Base-by-base conservation (phyloP, 106 monocot species). In the Xerophyta viscosa region DNA sequence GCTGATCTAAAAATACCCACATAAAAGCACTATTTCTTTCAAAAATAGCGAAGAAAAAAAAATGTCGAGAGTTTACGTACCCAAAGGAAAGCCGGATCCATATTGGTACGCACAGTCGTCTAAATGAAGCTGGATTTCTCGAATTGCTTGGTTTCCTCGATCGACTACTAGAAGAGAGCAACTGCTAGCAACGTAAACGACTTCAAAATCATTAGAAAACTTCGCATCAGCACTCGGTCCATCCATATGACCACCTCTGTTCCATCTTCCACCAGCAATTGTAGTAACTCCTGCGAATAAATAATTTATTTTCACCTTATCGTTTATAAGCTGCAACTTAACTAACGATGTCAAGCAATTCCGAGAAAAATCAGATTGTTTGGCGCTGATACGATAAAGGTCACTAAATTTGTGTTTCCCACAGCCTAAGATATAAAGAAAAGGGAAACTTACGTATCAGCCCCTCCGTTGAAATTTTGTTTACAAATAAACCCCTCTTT, bases 81-180 rank as follows among this genome's bases (percentile, higher is more conserved):
- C 96, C 53, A 90, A 66, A 24, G 96, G 82, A 64, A 98, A 98
- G 22, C 68, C 74, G 33, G 68, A 73, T 41, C 68, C 96, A 63
- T 82, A 82, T 41, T 90, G 89, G 46, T 99, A 90, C 9, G 82
- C 90, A 61, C 98, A 99, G 31, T 99, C 90, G 33, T 90, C 98
- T 60, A 90, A 80, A 60, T 99, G 29, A 25, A 99, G 90, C 56
- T 82, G 90, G 41, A 99, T 99, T 60, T 99, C 98, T 6, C 98
- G 76, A 46, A 99, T 90, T 27, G 98, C 98, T 49, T 90, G 82
- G 60, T 90, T 86, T 24, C 98, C 98, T 37, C 90, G 69, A 25
- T 99, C 98, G 20, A 99, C 69, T 26, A 99, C 86, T 20, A 99
- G 71, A 64, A 99, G 90, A 29, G 98, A 99, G 58, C 98, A 99